These are phyloP conservation scores for Wickerhamomyces sydowiorum DNA, from an alignment of 805 yeast genomes.

Conservation along the genomic window DNA sequence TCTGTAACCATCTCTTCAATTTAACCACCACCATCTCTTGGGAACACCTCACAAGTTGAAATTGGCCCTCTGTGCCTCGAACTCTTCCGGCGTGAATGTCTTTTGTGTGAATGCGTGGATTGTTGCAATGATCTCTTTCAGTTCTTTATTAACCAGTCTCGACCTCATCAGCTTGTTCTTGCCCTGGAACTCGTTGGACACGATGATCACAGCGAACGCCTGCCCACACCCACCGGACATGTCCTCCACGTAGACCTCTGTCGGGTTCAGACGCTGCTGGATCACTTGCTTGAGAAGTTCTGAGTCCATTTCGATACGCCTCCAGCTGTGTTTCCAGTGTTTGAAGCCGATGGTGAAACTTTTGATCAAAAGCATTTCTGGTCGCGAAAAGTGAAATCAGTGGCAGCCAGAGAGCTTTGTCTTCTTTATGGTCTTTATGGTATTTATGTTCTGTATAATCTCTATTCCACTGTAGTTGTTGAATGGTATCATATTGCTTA, in stretches of 20 bases:
- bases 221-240: conserved; percentile 90
- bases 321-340: no score
- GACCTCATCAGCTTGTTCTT: conserved; percentile 85
- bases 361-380: no score
- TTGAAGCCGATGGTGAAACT: no score
- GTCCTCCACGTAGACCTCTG: conserved; percentile 67
- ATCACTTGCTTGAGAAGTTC: conserved; percentile 38
- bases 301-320: conserved; percentile 3
- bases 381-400: no score
- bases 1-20: no score
- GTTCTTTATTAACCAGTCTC: conserved; percentile 71
- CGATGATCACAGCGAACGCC: conserved; percentile 91
- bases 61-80: conserved; percentile 37
- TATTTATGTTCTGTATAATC: no score
- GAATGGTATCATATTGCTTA: no score
- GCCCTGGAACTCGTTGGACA: conserved; percentile 64
- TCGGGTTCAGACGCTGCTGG: conserved; percentile 51
- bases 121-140: conserved; percentile 76
- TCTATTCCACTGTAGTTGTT: no score
- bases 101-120: conserved; percentile 97
- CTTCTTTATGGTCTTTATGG: no score
- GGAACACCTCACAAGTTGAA: conserved; percentile 13
- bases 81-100: conserved; percentile 83
- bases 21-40: neutral
- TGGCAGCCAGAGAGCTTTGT: no score